These are phyloP conservation scores for Pythium rhizo-oryzae DNA, from an alignment of 352 stramenopile genomes.

Conservation along the genomic window DNA sequence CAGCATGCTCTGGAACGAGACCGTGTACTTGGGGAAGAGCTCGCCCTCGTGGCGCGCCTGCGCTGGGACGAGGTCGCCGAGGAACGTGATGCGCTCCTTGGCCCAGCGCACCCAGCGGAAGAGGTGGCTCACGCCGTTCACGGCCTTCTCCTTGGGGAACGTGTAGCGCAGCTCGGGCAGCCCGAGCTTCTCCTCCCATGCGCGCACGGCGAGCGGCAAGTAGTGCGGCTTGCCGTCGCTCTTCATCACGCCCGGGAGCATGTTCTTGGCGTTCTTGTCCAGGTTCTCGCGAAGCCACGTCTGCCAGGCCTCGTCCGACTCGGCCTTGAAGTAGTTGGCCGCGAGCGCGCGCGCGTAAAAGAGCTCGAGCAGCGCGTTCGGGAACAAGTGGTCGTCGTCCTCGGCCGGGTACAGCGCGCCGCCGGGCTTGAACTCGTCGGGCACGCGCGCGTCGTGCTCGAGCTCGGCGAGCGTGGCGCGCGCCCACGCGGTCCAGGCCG, in stretches of 20 bases:
- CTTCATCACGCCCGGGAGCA: slow-evolving; percentile 51
- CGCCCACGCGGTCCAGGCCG: slow-evolving; percentile 65
- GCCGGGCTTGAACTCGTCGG: slow-evolving; percentile 61
- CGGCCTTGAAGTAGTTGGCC: slow-evolving; percentile 62
- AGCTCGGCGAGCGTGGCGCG: slow-evolving; percentile 49
- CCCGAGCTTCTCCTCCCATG: slow-evolving; percentile 66
- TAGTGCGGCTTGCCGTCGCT: slow-evolving; percentile 56
- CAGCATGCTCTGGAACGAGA: slow-evolving; percentile 64
- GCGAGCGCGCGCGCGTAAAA: slow-evolving; percentile 57
- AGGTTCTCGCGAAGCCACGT: slow-evolving; percentile 67
- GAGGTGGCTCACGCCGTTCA: slow-evolving; percentile 68
- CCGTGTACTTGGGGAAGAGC: slow-evolving; percentile 71
- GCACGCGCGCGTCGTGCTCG: slow-evolving; percentile 39
- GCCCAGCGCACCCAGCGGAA: slow-evolving; percentile 83
- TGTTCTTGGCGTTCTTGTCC: slow-evolving; percentile 47
- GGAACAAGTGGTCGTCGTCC: slow-evolving; percentile 56
- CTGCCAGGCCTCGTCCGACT: slow-evolving; percentile 56
- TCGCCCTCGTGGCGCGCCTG: slow-evolving; percentile 44
- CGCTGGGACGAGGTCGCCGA: slow-evolving; percentile 52
- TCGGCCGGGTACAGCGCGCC: slow-evolving; percentile 59
- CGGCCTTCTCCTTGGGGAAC: slow-evolving; percentile 55
- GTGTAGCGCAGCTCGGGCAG: slow-evolving; percentile 61
- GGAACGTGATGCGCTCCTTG: slow-evolving; percentile 73
- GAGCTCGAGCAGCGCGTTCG: slow-evolving; percentile 59
- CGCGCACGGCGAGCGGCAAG: slow-evolving; percentile 51